phyloP scores from a whole-genome alignment of 352 stramenopile species.

The Globisporangium lucens region DNA sequence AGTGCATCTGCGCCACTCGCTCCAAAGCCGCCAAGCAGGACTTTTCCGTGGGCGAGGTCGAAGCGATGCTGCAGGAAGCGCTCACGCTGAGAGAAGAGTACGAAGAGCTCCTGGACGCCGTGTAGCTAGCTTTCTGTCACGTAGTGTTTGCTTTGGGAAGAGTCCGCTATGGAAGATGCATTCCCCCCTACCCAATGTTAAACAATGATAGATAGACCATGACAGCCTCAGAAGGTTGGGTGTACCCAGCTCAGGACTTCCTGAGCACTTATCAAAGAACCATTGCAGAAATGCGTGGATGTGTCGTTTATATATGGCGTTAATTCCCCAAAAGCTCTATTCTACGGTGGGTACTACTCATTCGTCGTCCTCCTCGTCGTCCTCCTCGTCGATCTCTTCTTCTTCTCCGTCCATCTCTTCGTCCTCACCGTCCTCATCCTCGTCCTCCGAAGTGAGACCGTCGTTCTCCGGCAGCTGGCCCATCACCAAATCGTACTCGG shows the following conservation, averaged over 20 bases:
- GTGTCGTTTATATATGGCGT: slow-evolving; percentile 14
- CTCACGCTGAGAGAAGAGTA: slow-evolving; percentile 66
- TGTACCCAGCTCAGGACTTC: not conserved
- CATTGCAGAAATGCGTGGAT: not conserved
- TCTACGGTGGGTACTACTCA: slow-evolving; percentile 20
- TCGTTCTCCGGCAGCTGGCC: slow-evolving; percentile 78
- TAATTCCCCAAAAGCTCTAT: slow-evolving; percentile 13
- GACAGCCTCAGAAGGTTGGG: not conserved
- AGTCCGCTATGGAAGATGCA: not conserved
- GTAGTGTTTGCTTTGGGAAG: not conserved
- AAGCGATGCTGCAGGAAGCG: slow-evolving; percentile 69
- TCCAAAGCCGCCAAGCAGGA: slow-evolving; percentile 24
- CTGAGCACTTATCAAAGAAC: not conserved
- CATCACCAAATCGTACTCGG: slow-evolving; percentile 81
- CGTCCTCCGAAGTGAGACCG: slow-evolving; percentile 67
- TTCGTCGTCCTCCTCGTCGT: slow-evolving; percentile 44
- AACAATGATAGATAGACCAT: not conserved
- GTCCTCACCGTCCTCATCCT: slow-evolving; percentile 36
- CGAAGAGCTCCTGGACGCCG: slow-evolving; percentile 58
- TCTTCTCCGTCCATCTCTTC: slow-evolving; percentile 36
- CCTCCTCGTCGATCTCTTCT: slow-evolving; percentile 30
- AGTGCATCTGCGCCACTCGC: slow-evolving; percentile 54
- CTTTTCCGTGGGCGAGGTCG: slow-evolving; percentile 51
- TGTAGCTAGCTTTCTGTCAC: not conserved
- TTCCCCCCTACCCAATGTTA: not conserved